phyloP scores from a whole-genome alignment of 202 grass and related monocot species.

The Hordeum pubiflorum region DNA sequence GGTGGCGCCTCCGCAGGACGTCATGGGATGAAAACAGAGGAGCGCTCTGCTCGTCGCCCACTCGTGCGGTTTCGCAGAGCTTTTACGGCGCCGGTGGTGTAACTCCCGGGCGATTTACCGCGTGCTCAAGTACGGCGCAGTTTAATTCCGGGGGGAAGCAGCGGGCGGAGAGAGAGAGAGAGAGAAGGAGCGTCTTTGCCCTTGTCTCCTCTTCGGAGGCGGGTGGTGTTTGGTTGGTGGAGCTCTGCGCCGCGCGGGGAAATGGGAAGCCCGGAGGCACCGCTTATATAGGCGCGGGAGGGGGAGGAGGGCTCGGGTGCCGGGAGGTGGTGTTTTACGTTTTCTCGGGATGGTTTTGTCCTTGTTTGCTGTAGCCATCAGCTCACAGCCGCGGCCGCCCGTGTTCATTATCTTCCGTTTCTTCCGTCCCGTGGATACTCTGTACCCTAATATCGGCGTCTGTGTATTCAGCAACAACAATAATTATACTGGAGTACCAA shows the following conservation, averaged over 20 bases:
- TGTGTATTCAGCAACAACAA: too few species aligned
- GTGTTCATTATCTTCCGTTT: too few species aligned
- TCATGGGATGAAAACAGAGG: constrained; percentile 29
- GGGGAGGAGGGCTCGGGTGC: background rate
- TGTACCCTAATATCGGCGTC: too few species aligned
- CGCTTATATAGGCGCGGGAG: constrained; percentile 18
- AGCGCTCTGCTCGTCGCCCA: background rate
- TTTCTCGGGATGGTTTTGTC: too few species aligned
- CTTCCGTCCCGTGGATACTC: too few species aligned
- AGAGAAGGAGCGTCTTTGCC: background rate
- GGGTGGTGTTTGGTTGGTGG: constrained; percentile 12
- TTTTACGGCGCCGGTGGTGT: constrained; percentile 18
- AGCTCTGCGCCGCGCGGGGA: constrained; percentile 11
- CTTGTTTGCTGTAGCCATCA: too few species aligned
- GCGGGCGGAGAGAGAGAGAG: background rate
- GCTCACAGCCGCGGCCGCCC: too few species aligned
- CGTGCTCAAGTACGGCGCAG: background rate
- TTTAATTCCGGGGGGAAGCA: background rate
- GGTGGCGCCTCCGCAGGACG: constrained; percentile 9
- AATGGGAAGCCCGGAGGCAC: background rate
- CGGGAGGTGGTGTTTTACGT: too few species aligned
- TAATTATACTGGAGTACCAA: background rate
- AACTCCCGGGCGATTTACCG: constrained; percentile 21
- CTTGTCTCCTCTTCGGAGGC: constrained; percentile 35
- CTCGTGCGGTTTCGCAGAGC: background rate